A percentile compares a stretch with the other conserved stretches of the same genome.
Conservation (phyloP, 768 basidiomycete genomes). For the Saitozyma sp. region DNA sequence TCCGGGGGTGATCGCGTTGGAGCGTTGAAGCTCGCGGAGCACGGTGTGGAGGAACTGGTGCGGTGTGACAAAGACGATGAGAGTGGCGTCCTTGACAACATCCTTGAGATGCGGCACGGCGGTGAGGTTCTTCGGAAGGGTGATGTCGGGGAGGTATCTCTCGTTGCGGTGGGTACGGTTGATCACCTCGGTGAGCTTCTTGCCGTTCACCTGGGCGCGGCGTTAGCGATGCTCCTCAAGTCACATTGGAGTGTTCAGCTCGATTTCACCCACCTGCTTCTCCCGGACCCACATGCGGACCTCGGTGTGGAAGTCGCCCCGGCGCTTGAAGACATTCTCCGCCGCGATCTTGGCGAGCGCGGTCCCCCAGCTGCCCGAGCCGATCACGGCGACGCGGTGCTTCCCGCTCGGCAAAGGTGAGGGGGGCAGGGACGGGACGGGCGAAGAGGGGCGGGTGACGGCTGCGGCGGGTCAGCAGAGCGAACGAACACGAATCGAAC, state of each 20-base stretch:
- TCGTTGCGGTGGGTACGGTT: slow-evolving; percentile 56
- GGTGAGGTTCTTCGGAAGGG: slow-evolving; percentile 53
- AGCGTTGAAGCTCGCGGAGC: slow-evolving; percentile 34
- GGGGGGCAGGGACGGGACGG: slow-evolving; percentile 39
- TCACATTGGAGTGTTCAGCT: no score
- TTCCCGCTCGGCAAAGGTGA: slow-evolving; percentile 46
- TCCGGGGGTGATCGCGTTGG: slow-evolving; percentile 46
- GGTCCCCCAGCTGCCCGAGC: slow-evolving; percentile 54
- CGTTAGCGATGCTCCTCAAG: neutral
- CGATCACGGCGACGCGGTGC: slow-evolving; percentile 52
- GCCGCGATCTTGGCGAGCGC: slow-evolving; percentile 55
- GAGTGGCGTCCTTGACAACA: slow-evolving; percentile 55
- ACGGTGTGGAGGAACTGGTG: slow-evolving; percentile 53
- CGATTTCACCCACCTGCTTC: slow-evolving; percentile 52
- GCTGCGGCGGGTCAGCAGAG: slow-evolving; percentile 18
- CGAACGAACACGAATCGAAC: neutral
- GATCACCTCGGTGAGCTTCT: slow-evolving; percentile 55
- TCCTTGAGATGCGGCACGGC: slow-evolving; percentile 54
- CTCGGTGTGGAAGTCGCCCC: slow-evolving; percentile 53
- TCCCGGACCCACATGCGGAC: slow-evolving; percentile 58
- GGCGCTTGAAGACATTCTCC: slow-evolving; percentile 46
- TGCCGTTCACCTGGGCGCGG: slow-evolving; percentile 46
- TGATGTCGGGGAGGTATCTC: slow-evolving; percentile 55
- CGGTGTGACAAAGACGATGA: slow-evolving; percentile 56
- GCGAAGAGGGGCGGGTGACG: slow-evolving; percentile 50